Evolutionary conservation across 305 asterid species (phyloP).

Genomic region (Fraxinus albicans): DNA sequence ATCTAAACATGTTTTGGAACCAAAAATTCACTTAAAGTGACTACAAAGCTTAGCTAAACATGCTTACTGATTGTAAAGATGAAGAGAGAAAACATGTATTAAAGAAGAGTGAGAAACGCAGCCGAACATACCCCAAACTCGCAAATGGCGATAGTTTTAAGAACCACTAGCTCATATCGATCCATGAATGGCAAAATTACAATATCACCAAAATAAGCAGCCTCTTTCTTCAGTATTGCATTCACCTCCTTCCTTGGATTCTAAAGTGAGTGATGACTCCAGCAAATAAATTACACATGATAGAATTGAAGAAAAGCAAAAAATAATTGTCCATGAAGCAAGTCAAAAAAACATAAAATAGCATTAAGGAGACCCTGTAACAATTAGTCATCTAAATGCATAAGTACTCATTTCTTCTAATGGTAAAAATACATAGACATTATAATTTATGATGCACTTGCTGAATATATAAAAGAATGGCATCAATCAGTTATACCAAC

Average conservation of each 20-base stretch:
- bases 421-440: not conserved
- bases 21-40: not conserved
- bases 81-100: constrained; percentile 6
- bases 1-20: not conserved
- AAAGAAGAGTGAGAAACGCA: constrained; percentile 16
- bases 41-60: not conserved
- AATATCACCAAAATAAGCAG: constrained; percentile 92
- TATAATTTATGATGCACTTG: not conserved
- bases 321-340: not conserved
- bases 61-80: not conserved
- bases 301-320: not conserved
- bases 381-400: constrained; percentile 2
- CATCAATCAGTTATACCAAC: not conserved
- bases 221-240: constrained; percentile 92
- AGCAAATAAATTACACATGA: constrained; percentile 10
- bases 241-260: constrained; percentile 87
- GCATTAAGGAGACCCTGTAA: constrained; percentile 3
- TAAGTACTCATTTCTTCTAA: not conserved
- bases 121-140: constrained; percentile 73
- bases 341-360: not conserved
- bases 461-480: not conserved
- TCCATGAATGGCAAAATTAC: constrained; percentile 92
- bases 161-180: constrained; percentile 93
- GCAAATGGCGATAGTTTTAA: constrained; percentile 92
- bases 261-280: constrained; percentile 41